Conservation (phyloP, 1,139 yeast genomes). For the Scheffersomyces insectosa region DNA sequence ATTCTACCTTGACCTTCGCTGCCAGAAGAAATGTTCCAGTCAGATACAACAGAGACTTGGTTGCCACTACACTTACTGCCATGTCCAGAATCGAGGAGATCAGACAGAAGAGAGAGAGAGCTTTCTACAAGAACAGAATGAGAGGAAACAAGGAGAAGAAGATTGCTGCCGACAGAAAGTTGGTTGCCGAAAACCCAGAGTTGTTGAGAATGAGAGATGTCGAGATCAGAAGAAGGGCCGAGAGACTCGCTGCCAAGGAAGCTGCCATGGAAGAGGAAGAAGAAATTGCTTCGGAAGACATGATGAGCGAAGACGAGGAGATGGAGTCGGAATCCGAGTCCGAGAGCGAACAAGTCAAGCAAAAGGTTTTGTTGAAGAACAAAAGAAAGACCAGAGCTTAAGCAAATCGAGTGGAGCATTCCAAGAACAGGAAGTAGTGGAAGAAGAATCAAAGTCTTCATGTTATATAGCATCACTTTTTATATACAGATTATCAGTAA, state of each 20-base stretch:
- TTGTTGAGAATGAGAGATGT: conserved; percentile 90
- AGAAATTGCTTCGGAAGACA: conserved; percentile 39
- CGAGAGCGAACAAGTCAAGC: conserved; percentile 51
- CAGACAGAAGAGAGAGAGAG: conserved; percentile 94
- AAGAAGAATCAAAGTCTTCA: too few species aligned
- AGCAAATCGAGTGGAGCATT: neutral
- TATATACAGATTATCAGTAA: conserved; percentile 3
- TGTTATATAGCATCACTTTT: too few species aligned
- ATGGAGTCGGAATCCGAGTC: conserved; percentile 45
- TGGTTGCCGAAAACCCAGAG: conserved; percentile 87
- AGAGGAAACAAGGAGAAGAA: conserved; percentile 91
- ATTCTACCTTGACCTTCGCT: conserved; percentile 92
- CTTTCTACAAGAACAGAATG: conserved; percentile 99
- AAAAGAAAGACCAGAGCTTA: conserved; percentile 46
- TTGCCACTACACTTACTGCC: conserved; percentile 89
- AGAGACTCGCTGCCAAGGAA: conserved; percentile 63
- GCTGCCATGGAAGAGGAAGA: conserved; percentile 47
- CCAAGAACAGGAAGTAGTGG: too few species aligned
- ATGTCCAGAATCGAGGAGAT: conserved; percentile 97
- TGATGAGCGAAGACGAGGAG: conserved; percentile 37
- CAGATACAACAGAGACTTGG: conserved; percentile 94
- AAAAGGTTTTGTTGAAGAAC: conserved; percentile 78
- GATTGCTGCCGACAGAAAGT: conserved; percentile 80
- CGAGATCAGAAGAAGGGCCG: conserved; percentile 80
- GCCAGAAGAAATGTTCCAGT: conserved; percentile 98